These are phyloP conservation scores for Colletotrichum caudatum DNA, from an alignment of 2,329 filamentous ascomycete genomes.

Conservation along the genomic window DNA sequence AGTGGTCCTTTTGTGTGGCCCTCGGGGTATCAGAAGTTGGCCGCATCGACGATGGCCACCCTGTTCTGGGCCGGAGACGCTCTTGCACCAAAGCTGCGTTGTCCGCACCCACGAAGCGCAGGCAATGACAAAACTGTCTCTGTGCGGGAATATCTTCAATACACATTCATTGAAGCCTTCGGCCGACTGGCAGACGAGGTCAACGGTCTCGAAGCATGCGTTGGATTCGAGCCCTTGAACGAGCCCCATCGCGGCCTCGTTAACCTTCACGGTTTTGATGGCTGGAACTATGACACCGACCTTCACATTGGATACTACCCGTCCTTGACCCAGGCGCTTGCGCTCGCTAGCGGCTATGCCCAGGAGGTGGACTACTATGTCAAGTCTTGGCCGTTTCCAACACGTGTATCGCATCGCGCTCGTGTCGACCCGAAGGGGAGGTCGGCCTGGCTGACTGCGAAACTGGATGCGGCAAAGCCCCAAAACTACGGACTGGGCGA, in stretches of 20 bases:
- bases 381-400: slow-evolving; percentile 57
- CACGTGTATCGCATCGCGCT: slow-evolving; percentile 52
- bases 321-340: slow-evolving; percentile 53
- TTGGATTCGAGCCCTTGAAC: slow-evolving; percentile 58
- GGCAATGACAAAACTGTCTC: slow-evolving; percentile 42
- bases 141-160: slow-evolving; percentile 48
- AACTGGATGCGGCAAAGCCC: slow-evolving; percentile 30
- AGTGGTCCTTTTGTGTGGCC: slow-evolving; percentile 55
- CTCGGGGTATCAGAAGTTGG: slow-evolving; percentile 54
- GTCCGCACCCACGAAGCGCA: slow-evolving; percentile 23
- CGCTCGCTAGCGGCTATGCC: slow-evolving; percentile 54
- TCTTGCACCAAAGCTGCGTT: slow-evolving; percentile 44
- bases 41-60: slow-evolving; percentile 50
- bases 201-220: slow-evolving; percentile 49
- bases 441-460: slow-evolving; percentile 50
- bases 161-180: slow-evolving; percentile 52
- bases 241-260: slow-evolving; percentile 57
- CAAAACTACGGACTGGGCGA: slow-evolving; percentile 48
- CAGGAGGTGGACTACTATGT: slow-evolving; percentile 55
- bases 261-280: slow-evolving; percentile 53
- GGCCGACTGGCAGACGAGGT: slow-evolving; percentile 51
- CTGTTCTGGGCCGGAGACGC: slow-evolving; percentile 47
- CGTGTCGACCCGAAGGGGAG: slow-evolving; percentile 53
- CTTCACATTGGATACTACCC: slow-evolving; percentile 57
- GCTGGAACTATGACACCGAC: slow-evolving; percentile 58